phyloP scores from a whole-genome alignment of 768 basidiomycete genomes.

The Gymnopilus junonius region DNA sequence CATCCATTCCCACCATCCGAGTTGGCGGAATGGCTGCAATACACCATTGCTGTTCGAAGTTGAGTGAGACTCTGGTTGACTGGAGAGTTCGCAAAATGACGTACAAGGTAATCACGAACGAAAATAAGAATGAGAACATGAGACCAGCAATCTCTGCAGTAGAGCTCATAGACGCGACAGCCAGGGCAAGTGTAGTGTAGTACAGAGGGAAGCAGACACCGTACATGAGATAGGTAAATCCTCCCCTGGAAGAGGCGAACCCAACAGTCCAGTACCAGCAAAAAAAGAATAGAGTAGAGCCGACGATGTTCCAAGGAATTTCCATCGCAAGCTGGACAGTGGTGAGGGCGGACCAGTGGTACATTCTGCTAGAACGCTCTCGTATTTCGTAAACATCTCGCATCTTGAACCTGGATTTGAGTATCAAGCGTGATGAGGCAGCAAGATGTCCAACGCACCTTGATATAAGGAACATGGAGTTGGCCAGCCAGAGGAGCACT shows the following conservation, averaged over 20 bases:
- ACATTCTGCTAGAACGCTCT: slow-evolving; percentile 68
- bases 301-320: slow-evolving; percentile 68
- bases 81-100: slow-evolving; percentile 21
- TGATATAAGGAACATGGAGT: slow-evolving; percentile 65
- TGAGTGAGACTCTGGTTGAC: not conserved
- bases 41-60: slow-evolving; percentile 56
- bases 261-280: slow-evolving; percentile 81
- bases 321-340: slow-evolving; percentile 61
- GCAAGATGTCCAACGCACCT: slow-evolving; percentile 22
- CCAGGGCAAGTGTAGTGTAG: slow-evolving; percentile 65
- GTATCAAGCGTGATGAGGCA: not conserved
- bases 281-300: slow-evolving; percentile 63
- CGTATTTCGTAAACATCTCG: slow-evolving; percentile 72
- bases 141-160: slow-evolving; percentile 63
- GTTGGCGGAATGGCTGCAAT: slow-evolving; percentile 61
- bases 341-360: slow-evolving; percentile 64
- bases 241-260: slow-evolving; percentile 54
- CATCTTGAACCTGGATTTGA: slow-evolving; percentile 28
- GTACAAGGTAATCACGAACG: slow-evolving; percentile 68
- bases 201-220: slow-evolving; percentile 64
- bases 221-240: slow-evolving; percentile 60
- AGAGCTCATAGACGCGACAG: slow-evolving; percentile 64
- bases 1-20: slow-evolving; percentile 80
- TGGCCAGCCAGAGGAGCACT: slow-evolving; percentile 63
- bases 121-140: slow-evolving; percentile 61